Evolutionary conservation across 2,329 filamentous ascomycete genomes (phyloP).

Genomic region (Cordyceps militaris): DNA sequence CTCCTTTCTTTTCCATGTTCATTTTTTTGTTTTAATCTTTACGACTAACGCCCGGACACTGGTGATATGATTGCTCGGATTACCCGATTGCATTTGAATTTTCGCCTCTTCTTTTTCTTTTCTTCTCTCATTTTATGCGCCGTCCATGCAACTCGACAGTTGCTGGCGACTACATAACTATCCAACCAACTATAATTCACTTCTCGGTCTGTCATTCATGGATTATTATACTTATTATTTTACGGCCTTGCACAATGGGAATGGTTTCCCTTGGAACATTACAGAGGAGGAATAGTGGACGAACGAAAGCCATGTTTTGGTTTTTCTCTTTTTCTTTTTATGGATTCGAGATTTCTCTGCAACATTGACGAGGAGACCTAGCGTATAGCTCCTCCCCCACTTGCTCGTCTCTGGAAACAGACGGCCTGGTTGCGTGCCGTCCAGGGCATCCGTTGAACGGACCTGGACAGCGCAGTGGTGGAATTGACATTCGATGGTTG

Average conservation of each 20-base stretch:
- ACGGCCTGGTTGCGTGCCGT: conserved; percentile 13
- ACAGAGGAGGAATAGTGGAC: conserved; percentile 7
- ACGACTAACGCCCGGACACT: conserved; percentile 31
- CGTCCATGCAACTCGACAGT: not conserved
- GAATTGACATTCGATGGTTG: conserved; percentile 2
- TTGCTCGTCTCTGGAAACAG: conserved; percentile 13
- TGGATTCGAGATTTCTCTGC: conserved; percentile 1
- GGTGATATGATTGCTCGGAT: conserved; percentile 32
- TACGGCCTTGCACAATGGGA: conserved; percentile 11
- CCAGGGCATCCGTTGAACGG: conserved; percentile 12
- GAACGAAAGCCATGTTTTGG: conserved; percentile 10
- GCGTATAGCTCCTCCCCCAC: conserved; percentile 2
- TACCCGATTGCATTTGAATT: conserved; percentile 25
- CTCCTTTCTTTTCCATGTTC: conserved; percentile 14
- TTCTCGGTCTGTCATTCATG: conserved; percentile 34
- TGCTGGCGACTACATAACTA: conserved; percentile 9
- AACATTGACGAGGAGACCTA: conserved; percentile 9
- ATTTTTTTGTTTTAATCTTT: conserved; percentile 18
- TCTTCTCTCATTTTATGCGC: conserved; percentile 10
- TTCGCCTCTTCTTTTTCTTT: conserved; percentile 19
- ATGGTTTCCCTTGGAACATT: not conserved
- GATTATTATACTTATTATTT: conserved; percentile 13
- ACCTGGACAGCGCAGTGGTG: conserved; percentile 8
- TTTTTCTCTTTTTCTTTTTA: not conserved
- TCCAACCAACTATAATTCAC: conserved; percentile 30